Evolutionary conservation across 768 basidiomycete species (phyloP), one percentile per base, ranked within the genome.

Genomic region (Amanita polypyramis): DNA sequence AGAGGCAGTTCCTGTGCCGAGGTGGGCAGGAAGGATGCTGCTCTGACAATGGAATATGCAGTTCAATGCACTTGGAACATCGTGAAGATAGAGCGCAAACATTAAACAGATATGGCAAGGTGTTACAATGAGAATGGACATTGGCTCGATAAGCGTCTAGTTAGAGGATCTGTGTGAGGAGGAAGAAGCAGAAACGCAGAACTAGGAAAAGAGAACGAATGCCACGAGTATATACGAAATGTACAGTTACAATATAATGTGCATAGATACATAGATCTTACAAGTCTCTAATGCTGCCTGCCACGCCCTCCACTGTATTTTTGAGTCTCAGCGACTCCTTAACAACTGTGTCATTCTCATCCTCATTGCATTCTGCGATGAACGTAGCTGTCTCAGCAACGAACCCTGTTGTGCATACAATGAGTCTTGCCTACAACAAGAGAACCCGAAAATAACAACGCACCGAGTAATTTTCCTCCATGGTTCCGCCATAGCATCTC

Each of bases 1-100:
- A 51, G 96, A 99, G 61, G 90, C 90, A 57, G 79, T 94, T 35
- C 79, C 90, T 4, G 90, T 96, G 73, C 94, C 94, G 1, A 69
- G 95, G 51, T 93, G 90, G 89, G 73, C 82, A 11, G 87, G 85
- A 29, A 73, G 80, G 60, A 84, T 47, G 25, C n/a, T 39, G 5
- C 35, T 47, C 12, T 46, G 29, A 46, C 25, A 7, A 27, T 27
- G 7, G 25, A 27, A 27, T 27, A 27, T 27, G 7, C 7, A 27
- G 7, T 27, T 4, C 3, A 27, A 27, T 27, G 7, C 7, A 27
- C 7, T 51, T 51, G 33, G 30, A 27, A 27, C 7, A 27, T 7
- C 25, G n/a, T n/a, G n/a, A n/a, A n/a, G n/a, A n/a, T n/a, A n/a
- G n/a, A n/a, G n/a, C n/a, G n/a, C n/a, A n/a, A n/a, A n/a, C n/a